Conservation (phyloP, 2,329 filamentous ascomycete genomes). For the Exophiala aquamarina region DNA sequence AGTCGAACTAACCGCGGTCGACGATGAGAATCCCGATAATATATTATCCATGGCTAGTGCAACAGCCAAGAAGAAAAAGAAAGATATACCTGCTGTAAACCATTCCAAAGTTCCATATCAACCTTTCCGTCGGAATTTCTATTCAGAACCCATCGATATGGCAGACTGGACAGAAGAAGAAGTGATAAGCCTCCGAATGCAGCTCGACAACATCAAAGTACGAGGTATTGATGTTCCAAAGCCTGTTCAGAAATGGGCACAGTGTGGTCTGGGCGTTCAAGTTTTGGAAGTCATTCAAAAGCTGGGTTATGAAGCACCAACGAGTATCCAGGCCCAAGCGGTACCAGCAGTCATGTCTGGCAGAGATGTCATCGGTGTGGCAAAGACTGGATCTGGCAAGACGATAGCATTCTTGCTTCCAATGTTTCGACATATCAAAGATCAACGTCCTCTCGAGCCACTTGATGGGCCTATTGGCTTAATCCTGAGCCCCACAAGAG, state of each 20-base stretch:
- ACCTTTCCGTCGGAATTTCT: conserved; percentile 90
- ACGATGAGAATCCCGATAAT: conserved; percentile 63
- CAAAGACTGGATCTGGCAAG: conserved; percentile 97
- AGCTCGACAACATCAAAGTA: conserved; percentile 94
- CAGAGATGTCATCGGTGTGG: conserved; percentile 90
- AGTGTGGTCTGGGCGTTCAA: conserved; percentile 85
- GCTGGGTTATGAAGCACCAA: conserved; percentile 83
- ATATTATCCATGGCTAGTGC: conserved; percentile 57
- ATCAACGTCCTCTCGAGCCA: conserved; percentile 77
- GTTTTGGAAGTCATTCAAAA: conserved; percentile 81
- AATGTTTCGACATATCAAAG: conserved; percentile 97
- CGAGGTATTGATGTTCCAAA: conserved; percentile 84
- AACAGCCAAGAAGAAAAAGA: conserved; percentile 68
- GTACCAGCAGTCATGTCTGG: conserved; percentile 95
- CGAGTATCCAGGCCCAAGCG: conserved; percentile 92
- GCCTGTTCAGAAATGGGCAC: conserved; percentile 94
- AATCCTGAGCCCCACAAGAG: conserved; percentile 91
- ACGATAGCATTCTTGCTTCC: conserved; percentile 93
- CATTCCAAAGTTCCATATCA: conserved; percentile 84
- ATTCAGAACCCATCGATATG: conserved; percentile 84
- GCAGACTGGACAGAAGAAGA: conserved; percentile 82
- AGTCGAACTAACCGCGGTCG: conserved; percentile 60
- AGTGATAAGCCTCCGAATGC: conserved; percentile 74
- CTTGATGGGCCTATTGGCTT: conserved; percentile 85
- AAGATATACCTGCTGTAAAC: conserved; percentile 85